Base-by-base conservation (phyloP, 345 rosid species). In the Pugionium cornutum region DNA sequence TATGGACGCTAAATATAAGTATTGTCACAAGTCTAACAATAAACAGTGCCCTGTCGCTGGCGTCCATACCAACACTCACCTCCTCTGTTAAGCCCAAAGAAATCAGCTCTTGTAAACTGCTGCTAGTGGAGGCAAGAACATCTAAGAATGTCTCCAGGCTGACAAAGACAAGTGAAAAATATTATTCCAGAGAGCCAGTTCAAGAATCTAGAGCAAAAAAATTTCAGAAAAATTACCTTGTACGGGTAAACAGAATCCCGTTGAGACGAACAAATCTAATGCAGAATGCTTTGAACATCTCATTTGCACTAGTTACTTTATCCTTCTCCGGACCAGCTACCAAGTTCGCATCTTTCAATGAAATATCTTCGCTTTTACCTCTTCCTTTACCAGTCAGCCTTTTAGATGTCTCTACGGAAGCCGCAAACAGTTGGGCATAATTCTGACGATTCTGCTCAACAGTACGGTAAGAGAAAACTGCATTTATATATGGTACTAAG, bases 241-340 rank as follows among this genome's bases (percentile, higher is more conserved):
- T 88, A 59, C 87, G 83, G n/a, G 99, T 90, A 67, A 94, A 94
- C 28, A 94, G 89, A 78, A 94, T 85, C 60, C 97, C 99, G 68
- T 88, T 90, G 49, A 90, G 76, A 43, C 95, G 96, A 53, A 90
- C 90, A 85, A 94, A 88, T 27, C 87, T 80, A 55, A 77, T 83
- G 77, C 96, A 85, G 37, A 94, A 88, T 3, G 84, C 74, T 77
- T 81, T 94, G 43, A 61, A 70, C 50, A 67, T 74, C 67, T 86
- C 96, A 42, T 47, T 81, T 63, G 74, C 54, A 41, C 53, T 72
- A 7, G 84, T 67, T 43, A 58, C 65, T 73, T 46, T 77, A 73
- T 82, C 96, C 80, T 74, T 83, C 63, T 72, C 64, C 77, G 74
- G 57, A 60, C 47, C 73, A 56, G 76, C 66, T 69, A 80, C 96